These are phyloP conservation scores for Tardiomyces depauwii DNA, from an alignment of 1,139 yeast genomes.

Conservation along the genomic window DNA sequence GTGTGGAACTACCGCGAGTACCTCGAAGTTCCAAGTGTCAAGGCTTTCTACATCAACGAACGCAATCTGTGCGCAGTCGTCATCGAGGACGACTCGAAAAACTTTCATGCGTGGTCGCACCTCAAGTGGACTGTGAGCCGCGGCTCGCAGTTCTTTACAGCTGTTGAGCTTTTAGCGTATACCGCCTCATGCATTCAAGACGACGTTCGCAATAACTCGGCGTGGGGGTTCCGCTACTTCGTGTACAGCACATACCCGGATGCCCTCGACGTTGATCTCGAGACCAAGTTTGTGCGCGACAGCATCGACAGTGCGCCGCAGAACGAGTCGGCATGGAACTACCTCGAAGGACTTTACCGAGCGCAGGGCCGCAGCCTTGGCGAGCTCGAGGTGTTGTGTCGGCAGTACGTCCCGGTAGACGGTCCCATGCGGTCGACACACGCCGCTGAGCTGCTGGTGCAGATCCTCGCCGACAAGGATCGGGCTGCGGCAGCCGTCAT, in stretches of 20 bases:
- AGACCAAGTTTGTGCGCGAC: slow-evolving; percentile 35
- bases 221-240: slow-evolving; percentile 83
- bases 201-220: slow-evolving; percentile 84
- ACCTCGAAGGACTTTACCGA: slow-evolving; percentile 49
- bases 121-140: slow-evolving; percentile 64
- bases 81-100: slow-evolving; percentile 71
- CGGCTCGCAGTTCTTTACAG: neutral
- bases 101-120: slow-evolving; percentile 95
- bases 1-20: slow-evolving; percentile 85
- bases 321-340: slow-evolving; percentile 85
- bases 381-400: neutral
- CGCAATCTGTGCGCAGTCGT: slow-evolving; percentile 24
- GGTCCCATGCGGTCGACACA: neutral
- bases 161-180: slow-evolving; percentile 31
- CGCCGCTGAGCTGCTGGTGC: neutral
- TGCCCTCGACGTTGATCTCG: slow-evolving; percentile 20
- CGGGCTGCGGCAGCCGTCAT: neutral
- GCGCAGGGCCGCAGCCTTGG: neutral
- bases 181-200: slow-evolving; percentile 32
- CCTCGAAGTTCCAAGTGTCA: slow-evolving; percentile 8
- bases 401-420: neutral
- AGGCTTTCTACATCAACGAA: slow-evolving; percentile 6
- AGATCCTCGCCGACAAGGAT: neutral
- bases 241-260: slow-evolving; percentile 19
- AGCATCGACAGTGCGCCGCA: slow-evolving; percentile 57